A percentile compares a stretch with the other conserved stretches of the same genome.
Conservation (phyloP, 1,139 yeast species). For the Taphrina betulina region DNA sequence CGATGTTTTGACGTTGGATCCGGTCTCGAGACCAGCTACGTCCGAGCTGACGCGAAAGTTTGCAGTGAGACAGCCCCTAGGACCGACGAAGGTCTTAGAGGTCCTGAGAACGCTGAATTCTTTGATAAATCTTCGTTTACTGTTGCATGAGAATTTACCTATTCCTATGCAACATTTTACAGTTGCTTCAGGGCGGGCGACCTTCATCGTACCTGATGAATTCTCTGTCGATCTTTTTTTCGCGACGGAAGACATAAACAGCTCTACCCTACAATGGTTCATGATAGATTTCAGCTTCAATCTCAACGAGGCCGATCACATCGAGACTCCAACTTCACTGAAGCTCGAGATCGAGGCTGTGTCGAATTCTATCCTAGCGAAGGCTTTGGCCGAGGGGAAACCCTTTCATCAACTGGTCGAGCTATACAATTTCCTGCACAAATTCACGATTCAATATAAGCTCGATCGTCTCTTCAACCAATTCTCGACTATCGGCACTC, state of each 20-base stretch:
- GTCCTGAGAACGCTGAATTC: conserved; percentile 71
- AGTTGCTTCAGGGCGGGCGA: conserved; percentile 73
- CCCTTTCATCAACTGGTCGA: conserved; percentile 51
- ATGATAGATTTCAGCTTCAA: conserved; percentile 67
- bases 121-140: conserved; percentile 70
- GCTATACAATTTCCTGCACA: conserved; percentile 64
- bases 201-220: conserved; percentile 62
- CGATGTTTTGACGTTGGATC: conserved; percentile 74
- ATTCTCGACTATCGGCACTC: conserved; percentile 18
- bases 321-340: conserved; percentile 15
- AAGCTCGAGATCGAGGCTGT: conserved; percentile 40
- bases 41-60: conserved; percentile 42
- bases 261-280: conserved; percentile 58
- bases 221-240: conserved; percentile 60
- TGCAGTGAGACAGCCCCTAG: conserved; percentile 50
- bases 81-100: conserved; percentile 58
- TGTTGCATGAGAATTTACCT: conserved; percentile 51
- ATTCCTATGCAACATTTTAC: conserved; percentile 56
- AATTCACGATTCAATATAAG: conserved; percentile 16
- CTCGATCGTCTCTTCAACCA: conserved; percentile 31
- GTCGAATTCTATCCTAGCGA: conserved; percentile 9
- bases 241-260: conserved; percentile 63
- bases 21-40: conserved; percentile 23
- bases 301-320: not conserved
- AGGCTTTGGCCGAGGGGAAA: conserved; percentile 1